Conservation (phyloP, 2,329 filamentous ascomycete species). For the Diplodia mutila region DNA sequence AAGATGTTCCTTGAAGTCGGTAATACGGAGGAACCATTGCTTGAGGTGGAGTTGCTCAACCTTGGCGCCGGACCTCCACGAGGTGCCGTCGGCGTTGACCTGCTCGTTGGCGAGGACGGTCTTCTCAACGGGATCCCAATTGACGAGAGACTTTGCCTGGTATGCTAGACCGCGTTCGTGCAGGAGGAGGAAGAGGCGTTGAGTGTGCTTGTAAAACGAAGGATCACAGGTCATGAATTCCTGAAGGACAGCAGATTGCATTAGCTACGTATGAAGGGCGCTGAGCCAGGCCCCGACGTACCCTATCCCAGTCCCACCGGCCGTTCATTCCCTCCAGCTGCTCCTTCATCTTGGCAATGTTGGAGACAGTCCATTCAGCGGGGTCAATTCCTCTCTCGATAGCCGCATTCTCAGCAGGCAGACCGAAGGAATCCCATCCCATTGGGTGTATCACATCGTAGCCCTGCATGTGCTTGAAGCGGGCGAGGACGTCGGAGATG, state of each 20-base stretch:
- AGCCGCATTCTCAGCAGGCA: conserved; percentile 90
- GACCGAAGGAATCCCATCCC: conserved; percentile 91
- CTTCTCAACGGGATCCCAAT: conserved; percentile 87
- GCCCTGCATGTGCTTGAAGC: conserved; percentile 75
- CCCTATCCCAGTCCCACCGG: conserved; percentile 80
- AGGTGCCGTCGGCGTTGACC: conserved; percentile 81
- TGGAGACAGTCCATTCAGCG: conserved; percentile 75
- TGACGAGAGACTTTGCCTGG: conserved; percentile 80
- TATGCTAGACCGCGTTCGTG: conserved; percentile 77
- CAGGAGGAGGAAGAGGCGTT: conserved; percentile 80
- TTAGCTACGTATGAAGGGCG: conserved; percentile 32
- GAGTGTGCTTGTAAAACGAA: conserved; percentile 86
- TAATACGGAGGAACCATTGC: conserved; percentile 91
- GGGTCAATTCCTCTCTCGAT: conserved; percentile 81
- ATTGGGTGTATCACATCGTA: conserved; percentile 82
- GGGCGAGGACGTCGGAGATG: conserved; percentile 82
- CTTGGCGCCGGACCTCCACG: conserved; percentile 84
- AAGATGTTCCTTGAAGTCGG: conserved; percentile 73
- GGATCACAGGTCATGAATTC: conserved; percentile 85
- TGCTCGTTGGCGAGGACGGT: conserved; percentile 93
- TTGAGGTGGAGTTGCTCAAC: conserved; percentile 78
- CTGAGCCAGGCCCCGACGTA: conserved; percentile 49
- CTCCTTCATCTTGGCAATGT: conserved; percentile 83
- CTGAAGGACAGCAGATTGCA: conserved; percentile 49
- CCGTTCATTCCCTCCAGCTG: conserved; percentile 80